These are phyloP conservation scores for Wallemia hederae DNA, from an alignment of 1,284 basidiomycete genomes.

Conservation along the genomic window DNA sequence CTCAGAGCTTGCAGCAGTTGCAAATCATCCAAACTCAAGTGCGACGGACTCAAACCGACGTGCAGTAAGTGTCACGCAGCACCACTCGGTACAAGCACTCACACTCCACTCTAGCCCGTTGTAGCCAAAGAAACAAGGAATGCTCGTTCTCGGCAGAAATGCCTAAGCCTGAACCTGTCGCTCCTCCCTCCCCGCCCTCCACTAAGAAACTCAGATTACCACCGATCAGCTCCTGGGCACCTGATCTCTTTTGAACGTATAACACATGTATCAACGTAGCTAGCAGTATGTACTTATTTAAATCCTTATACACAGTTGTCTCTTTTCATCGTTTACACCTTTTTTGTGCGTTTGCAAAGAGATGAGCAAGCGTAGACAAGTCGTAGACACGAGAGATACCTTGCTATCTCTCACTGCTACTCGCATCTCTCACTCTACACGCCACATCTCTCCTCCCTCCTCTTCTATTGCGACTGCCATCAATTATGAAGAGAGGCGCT, in stretches of 20 bases:
- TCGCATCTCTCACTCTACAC: too few species aligned
- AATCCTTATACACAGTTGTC: too few species aligned
- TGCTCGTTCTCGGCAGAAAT: not conserved
- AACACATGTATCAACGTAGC: not conserved
- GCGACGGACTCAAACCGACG: not conserved
- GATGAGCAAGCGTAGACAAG: too few species aligned
- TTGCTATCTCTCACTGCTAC: too few species aligned
- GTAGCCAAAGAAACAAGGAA: not conserved
- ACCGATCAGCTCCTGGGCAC: not conserved
- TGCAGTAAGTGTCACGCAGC: not conserved
- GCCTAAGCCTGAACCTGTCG: not conserved
- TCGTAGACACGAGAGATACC: too few species aligned
- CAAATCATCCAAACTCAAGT: not conserved
- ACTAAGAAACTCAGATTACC: not conserved
- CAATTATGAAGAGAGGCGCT: not conserved
- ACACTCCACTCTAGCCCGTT: too few species aligned
- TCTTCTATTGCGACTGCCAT: not conserved
- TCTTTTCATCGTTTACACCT: not conserved
- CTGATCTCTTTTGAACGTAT: not conserved
- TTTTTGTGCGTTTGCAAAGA: too few species aligned
- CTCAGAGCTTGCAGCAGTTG: not conserved
- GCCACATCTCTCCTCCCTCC: not conserved
- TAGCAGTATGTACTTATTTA: not conserved
- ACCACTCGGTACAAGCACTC: too few species aligned
- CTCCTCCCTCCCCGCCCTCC: not conserved